Base-by-base conservation (phyloP, 352 stramenopile species). In the Phytopythium chamaehyphon region DNA sequence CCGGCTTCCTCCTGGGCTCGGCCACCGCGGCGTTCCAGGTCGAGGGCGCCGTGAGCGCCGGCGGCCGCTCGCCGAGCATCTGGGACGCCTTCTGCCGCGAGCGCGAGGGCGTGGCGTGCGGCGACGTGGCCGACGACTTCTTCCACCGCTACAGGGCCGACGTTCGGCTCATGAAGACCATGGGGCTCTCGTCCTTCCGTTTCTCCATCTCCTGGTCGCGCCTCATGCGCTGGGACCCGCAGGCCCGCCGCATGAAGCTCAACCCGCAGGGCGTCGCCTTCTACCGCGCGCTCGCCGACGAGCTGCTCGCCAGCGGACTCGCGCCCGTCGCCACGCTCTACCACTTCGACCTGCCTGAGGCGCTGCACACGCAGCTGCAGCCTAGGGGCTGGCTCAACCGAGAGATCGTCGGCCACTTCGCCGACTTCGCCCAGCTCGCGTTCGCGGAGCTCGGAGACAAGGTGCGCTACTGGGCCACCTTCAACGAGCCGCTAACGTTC, bases 401-500 rank as follows among this genome's bases (percentile, higher is more conserved):
- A 0, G 66, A 65, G 12, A 78, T 90, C 46, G 59, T 82, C 14
- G 62, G 62, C 36, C 69, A 90, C 49, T 97, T 97, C 60, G 72
- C 79, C 15, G 64, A 93, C 36, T 98, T 98, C 66, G 88, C 93
- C 2, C 55, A 76, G 37, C 66, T 98, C 22, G 94, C 87, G 51
- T 98, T 98, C 65, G 56, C 76, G 14, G 74, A 86, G 38, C 98
- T 96, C 73, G 95, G 94, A 40, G 61, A 79, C 52, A 86, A 95
- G 46, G 86, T 98, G 15, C 87, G 94, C 56, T 85, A 83, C 52
- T 99, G 95, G 95, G 86, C 96, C 14, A 98, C 95, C 3, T 91
- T 99, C 53, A 98, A 98, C 57, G 96, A 99, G 66, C 76, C 90
- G 14, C 93, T 87, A 72, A 92, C 75, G 9, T 86, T 97, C 35